Evolutionary conservation across 371 early-diverging fungal genomes (phyloP).

Genomic region (Rhizopus stolonifer): DNA sequence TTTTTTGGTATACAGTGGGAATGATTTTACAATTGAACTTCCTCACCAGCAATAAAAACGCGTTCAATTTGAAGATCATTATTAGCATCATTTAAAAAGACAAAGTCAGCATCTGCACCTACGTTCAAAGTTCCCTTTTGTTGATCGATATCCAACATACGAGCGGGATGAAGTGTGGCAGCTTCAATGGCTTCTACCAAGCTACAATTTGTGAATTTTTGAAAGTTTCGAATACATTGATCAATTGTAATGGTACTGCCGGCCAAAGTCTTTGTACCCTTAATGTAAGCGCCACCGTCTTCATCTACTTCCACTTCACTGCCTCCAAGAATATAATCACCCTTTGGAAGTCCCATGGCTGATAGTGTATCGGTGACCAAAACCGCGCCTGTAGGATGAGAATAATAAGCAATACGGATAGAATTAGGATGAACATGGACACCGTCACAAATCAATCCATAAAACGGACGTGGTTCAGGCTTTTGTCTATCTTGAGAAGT

Average conservation of each 20-base stretch:
- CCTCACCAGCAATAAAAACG: conserved; percentile 75
- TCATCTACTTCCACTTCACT: conserved; percentile 52
- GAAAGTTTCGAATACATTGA: conserved; percentile 78
- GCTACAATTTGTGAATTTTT: conserved; percentile 75
- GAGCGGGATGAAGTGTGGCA: conserved; percentile 83
- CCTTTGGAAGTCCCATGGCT: conserved; percentile 74
- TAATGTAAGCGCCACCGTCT: conserved; percentile 71
- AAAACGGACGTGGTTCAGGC: conserved; percentile 69
- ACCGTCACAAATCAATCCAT: conserved; percentile 82
- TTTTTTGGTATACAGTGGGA: no score
- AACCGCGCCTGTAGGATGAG: conserved; percentile 73
- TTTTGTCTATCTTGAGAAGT: conserved; percentile 36
- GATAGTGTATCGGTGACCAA: conserved; percentile 81
- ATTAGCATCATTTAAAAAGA: conserved; percentile 49
- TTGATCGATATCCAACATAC: conserved; percentile 68
- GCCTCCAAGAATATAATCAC: conserved; percentile 73
- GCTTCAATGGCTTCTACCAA: conserved; percentile 83
- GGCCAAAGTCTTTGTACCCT: conserved; percentile 79
- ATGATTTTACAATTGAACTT: conserved; percentile 50
- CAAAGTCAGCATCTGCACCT: conserved; percentile 82
- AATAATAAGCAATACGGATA: conserved; percentile 77
- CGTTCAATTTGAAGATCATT: conserved; percentile 62
- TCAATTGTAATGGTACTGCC: conserved; percentile 76
- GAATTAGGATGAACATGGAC: conserved; percentile 83
- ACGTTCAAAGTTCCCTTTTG: conserved; percentile 73